Conservation (phyloP, 768 basidiomycete genomes). For the Saitozyma podzolica region DNA sequence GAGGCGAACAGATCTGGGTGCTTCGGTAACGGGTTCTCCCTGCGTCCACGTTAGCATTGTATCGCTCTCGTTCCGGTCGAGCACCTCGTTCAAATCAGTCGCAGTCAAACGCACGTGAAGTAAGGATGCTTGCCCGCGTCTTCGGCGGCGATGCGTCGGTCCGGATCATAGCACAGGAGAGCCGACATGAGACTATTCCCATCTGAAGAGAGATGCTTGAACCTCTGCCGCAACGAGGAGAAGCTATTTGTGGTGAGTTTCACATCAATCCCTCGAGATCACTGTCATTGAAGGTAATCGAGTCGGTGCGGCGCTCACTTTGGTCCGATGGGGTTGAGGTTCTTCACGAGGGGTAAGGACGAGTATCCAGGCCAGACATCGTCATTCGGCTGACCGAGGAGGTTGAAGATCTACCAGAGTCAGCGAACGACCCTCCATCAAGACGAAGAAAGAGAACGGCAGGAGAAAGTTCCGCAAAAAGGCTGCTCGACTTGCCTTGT, state of each 20-base stretch:
- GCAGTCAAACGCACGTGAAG: slow-evolving; percentile 65
- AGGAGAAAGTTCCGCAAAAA: not conserved
- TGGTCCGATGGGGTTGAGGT: slow-evolving; percentile 58
- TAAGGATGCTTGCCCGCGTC: slow-evolving; percentile 89
- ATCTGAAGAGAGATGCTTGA: slow-evolving; percentile 76
- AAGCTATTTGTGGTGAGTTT: slow-evolving; percentile 40
- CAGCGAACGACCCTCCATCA: not conserved
- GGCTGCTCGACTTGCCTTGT: slow-evolving; percentile 58
- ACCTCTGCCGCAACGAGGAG: slow-evolving; percentile 70
- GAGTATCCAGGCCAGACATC: slow-evolving; percentile 83
- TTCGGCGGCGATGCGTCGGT: slow-evolving; percentile 78
- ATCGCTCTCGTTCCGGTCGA: not conserved
- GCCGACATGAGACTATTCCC: slow-evolving; percentile 82
- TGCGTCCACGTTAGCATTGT: slow-evolving; percentile 45
- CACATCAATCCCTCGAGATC: not conserved
- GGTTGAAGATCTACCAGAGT: slow-evolving; percentile 70
- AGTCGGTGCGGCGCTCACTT: slow-evolving; percentile 34
- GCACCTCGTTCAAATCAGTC: too few relatives aligned
- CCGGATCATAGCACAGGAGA: slow-evolving; percentile 86
- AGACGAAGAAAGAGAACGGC: not conserved
- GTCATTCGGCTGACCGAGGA: slow-evolving; percentile 87
- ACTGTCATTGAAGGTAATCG: not conserved
- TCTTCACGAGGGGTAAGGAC: slow-evolving; percentile 75
- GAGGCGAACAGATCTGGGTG: slow-evolving; percentile 93
- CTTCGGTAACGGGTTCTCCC: slow-evolving; percentile 91